These are phyloP conservation scores for Acer campestre DNA, from an alignment of 345 rosid genomes.

Conservation along the genomic window DNA sequence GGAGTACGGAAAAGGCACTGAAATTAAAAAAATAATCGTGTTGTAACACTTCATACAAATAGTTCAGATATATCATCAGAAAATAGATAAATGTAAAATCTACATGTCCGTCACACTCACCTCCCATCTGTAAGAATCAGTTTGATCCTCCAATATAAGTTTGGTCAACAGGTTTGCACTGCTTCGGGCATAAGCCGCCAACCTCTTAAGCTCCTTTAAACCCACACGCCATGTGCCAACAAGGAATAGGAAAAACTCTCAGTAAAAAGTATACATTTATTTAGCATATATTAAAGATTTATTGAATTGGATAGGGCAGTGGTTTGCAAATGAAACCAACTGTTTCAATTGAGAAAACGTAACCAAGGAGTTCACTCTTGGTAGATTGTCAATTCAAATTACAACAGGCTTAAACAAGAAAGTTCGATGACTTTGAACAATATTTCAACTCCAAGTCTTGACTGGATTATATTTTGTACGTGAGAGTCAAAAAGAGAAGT, in stretches of 20 bases:
- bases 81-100: not conserved
- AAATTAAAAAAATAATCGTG: slow-evolving; percentile 25
- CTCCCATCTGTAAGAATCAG: slow-evolving; percentile 75
- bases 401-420: not conserved
- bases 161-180: slow-evolving; percentile 72
- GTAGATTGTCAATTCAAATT: slow-evolving; percentile 4
- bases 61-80: slow-evolving; percentile 9
- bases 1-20: slow-evolving; percentile 95
- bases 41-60: not conserved
- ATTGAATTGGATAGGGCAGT: not conserved
- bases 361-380: not conserved
- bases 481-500: not conserved
- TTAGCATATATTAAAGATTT: not conserved
- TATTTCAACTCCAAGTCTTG: not conserved
- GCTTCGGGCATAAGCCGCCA: slow-evolving; percentile 92
- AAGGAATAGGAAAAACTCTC: slow-evolving; percentile 9
- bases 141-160: slow-evolving; percentile 60
- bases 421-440: not conserved
- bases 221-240: slow-evolving; percentile 18
- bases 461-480: not conserved
- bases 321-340: not conserved
- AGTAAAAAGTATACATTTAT: not conserved
- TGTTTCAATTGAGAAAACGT: not conserved
- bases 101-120: slow-evolving; percentile 39
- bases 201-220: slow-evolving; percentile 74